Base-by-base conservation (phyloP, 2,329 filamentous ascomycete species). In the Trichophyton mentagrophytes region DNA sequence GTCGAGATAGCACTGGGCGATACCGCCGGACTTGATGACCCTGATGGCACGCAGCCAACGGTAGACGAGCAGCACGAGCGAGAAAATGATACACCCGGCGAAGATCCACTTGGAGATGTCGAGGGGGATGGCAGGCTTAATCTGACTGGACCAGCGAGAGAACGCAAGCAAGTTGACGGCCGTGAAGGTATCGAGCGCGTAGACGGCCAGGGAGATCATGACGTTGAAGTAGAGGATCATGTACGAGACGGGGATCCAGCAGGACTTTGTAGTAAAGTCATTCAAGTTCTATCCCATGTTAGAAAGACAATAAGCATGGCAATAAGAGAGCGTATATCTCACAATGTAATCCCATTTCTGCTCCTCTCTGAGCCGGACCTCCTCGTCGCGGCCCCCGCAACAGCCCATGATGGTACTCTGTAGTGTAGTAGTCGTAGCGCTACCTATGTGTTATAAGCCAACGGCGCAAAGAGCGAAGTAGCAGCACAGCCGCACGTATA, bases 311-410 rank as follows among this genome's bases (percentile, higher is more conserved):
- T 49, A 22, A 5, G 8, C 22, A 46, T 3, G n/a, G 17, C 20
- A 38, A 9, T 38, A 25, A 40, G 15, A 55, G 13, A 22, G 27
- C 4, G 30, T 17, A n/a, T 49, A 7, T 76, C 86, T 70, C 77
- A 90, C 88, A 71, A 97, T 91, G 72, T 91, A 95, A 69, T 91
- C 89, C 92, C 92, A 97, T 79, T 90, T 88, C 77, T 93, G 89
- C 74, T 96, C 92, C 63, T 88, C 85, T 64, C 83, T 80, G 64
- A 92, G 81, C 70, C 78, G 72, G 70, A 87, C 87, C 64, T 76
- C 73, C 20, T 64, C 61, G 61, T 78, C 78, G 58, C 80, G 76
- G 64, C 84, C 82, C 65, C 83, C 81, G 67, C 82, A 78, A 70
- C 85, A 88, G 66, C 82, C 80, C 87, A 90, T 90, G 57, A 69